Evolutionary conservation across 176 grass and related monocot species (phyloP), one percentile per base, ranked within the genome.

Genomic region (Carex littledalei): DNA sequence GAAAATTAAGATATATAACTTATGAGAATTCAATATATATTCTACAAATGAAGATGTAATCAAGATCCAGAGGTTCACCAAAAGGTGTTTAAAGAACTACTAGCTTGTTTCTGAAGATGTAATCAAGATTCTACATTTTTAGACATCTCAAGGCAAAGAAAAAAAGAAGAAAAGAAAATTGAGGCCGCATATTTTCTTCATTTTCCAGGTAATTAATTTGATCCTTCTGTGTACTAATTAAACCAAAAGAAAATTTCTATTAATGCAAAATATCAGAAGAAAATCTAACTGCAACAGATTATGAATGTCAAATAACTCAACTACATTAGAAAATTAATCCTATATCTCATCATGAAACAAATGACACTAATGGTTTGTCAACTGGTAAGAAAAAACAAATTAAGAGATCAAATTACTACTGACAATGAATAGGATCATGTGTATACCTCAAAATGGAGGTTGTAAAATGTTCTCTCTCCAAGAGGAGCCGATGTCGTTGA

Each of bases 381-480:
- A 2, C 2, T 50, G 9, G 47, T 50, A 50, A 11, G 47, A 12
- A 50, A 50, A 50, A 2, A 50, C 0, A 2, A 12, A 50, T 50
- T 50, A 2, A 50, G 47, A 50, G 20, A 77, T 14, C 2, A 78
- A 45, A 63, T 3, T 67, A 53, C 6, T 65, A 20, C 18, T 35
- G 15, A 37, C 43, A 66, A 21, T 41, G 3, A 59, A 37, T 57
- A 86, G n/a, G 47, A 63, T 15, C 14, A 22, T 24, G 50, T 12
- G 56, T 53, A 79, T 90, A 97, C 94, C 94, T 97, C 90, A 73
- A 94, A 82, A 87, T 97, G 94, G 54, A 97, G 88, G 69, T 81
- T 92, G 24, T 93, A 97, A 80, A 97, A 92, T n/a, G 61, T 89
- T 80, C 55, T 94, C 62, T 90, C 85, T 53, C 83, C 92, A 55